Base-by-base conservation (phyloP, 2,329 filamentous ascomycete species). In the Grosmannia clavigera region DNA sequence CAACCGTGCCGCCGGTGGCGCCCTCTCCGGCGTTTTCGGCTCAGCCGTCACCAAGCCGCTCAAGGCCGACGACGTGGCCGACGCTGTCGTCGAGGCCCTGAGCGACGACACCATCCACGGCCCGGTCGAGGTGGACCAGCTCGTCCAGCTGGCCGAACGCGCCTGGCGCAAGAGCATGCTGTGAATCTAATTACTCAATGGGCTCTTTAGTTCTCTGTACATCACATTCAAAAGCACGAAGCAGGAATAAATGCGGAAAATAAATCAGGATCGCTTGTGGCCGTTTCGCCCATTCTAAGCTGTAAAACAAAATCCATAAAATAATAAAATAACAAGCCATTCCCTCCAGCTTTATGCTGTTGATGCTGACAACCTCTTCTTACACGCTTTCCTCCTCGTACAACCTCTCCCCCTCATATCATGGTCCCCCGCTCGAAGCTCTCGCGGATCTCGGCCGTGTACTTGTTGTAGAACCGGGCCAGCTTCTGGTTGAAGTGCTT, bases 401-500 rank as follows among this genome's bases (percentile, higher is more conserved):
- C 10, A 16, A 3, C 14, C 25, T 5, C 50, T 22, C 46, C n/a
- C 25, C 14, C 11, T 25, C 29, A 51, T 16, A 60, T 60, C 82
- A 95, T 95, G 3, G 94, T 97, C 22, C 94, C 94, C 65, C 94
- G 83, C 81, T 99, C 94, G 72, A 99, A 99, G 73, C 88, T 96
- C 70, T 99, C 94, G 70, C 94, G 81, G 68, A 99, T 97, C 72
- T 99, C 94, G 38, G 88, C 85, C 54, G 94, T 99, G 74, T 99
- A 99, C 78, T 96, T 95, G 76, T 99, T 94, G 75, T 99, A 99
- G 77, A 97, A 99, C 66, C 94, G 81, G 59, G 87, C 80, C 73
- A 99, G 78, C 77, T 99, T 97, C 77, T 95, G 86, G 83, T 99
- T 99, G 78, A 99, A 99, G 80, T 96, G 91, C 80, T 97, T 97